Percentiles rank a stretch among this genome's conserved stretches.
Evolutionary conservation across 192 early-diverging fungal species (phyloP).

Genomic region (Podila horticola): DNA sequence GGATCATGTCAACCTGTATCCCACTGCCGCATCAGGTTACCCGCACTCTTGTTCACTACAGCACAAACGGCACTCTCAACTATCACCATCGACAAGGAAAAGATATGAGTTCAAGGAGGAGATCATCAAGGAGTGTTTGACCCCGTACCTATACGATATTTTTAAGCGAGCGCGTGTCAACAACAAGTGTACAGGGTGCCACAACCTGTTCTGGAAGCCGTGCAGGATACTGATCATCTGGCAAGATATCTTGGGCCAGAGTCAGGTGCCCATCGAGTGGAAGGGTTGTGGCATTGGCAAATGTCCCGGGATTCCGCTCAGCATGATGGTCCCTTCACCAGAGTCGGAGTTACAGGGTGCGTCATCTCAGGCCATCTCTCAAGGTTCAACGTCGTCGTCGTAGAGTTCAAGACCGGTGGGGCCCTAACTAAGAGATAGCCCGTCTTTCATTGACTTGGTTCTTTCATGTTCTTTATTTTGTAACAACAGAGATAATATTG

Average conservation of each 20-base stretch:
- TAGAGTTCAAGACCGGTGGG: no score
- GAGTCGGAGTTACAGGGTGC: neutral
- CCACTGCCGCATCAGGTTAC: no score
- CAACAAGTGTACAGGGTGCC: constrained; percentile 31
- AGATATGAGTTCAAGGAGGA: constrained; percentile 24
- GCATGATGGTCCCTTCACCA: no score
- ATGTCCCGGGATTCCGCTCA: constrained; percentile 23
- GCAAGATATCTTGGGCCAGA: constrained; percentile 44
- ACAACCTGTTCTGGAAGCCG: constrained; percentile 26
- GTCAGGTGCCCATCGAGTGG: constrained; percentile 25
- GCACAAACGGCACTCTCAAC: neutral
- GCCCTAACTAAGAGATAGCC: no score
- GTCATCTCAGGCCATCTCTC: neutral
- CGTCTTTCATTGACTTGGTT: no score
- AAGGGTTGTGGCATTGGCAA: constrained; percentile 40
- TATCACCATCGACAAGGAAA: neutral
- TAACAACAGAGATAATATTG: no score
- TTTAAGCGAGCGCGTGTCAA: constrained; percentile 27
- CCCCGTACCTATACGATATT: constrained; percentile 23
- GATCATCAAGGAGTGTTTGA: constrained; percentile 25
- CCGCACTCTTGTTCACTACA: no score
- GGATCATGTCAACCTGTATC: neutral
- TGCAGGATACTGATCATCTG: constrained; percentile 35
- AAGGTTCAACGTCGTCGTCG: no score
- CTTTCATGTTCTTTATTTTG: no score